phyloP scores from a whole-genome alignment of 176 grass and related monocot genomes.

The Triticum turgidum region DNA sequence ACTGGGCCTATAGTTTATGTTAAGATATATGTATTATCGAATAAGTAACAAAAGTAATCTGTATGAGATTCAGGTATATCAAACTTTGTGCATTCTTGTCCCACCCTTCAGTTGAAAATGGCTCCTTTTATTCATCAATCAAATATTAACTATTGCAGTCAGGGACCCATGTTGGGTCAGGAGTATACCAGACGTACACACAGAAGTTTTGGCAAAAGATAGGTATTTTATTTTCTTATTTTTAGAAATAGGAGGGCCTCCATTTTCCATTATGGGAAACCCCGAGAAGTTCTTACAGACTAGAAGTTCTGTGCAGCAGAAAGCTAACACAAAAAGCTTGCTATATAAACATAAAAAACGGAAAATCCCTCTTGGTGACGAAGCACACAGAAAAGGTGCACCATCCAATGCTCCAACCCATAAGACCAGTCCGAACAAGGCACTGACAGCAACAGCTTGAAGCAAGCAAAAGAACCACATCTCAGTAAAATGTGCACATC shows the following conservation, averaged over 20 bases:
- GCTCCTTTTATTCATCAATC: neutral
- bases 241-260: neutral
- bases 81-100: neutral
- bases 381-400: neutral
- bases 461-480: neutral
- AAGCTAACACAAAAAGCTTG: neutral
- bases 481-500: neutral
- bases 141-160: neutral
- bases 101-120: neutral
- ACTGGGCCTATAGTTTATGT: neutral
- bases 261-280: neutral
- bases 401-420: neutral
- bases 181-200: neutral
- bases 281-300: neutral
- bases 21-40: conserved; percentile 12
- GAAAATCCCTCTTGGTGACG: neutral
- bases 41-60: neutral
- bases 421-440: neutral
- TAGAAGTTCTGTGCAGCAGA: neutral
- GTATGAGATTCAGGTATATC: neutral
- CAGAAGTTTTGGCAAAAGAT: neutral
- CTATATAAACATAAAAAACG: neutral
- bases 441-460: neutral
- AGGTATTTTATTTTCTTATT: neutral
- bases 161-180: neutral